Evolutionary conservation across 202 grass and related monocot species (phyloP).

Genomic region (Bolboschoenoplectus hybrid): DNA sequence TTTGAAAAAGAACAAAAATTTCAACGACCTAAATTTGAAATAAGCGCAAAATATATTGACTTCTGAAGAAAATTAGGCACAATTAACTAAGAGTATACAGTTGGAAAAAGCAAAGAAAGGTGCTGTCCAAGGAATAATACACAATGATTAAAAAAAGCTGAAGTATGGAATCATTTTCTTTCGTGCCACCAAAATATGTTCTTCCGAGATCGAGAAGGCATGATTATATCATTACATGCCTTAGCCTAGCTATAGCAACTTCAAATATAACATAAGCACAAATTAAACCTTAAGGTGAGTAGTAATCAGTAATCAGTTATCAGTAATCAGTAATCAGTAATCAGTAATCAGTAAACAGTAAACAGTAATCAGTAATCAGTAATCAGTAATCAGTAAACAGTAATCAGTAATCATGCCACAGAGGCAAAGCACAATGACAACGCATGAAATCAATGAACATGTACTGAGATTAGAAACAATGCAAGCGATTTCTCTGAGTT

Average conservation of each 20-base stretch:
- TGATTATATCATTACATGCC: not conserved
- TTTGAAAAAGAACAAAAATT: not conserved
- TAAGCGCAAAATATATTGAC: no score
- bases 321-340: no score
- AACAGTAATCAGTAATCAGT: no score
- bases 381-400: no score
- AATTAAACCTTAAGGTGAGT: not conserved
- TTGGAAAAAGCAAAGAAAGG: not conserved
- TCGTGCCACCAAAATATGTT: not conserved
- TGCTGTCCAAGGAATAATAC: not conserved
- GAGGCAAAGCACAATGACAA: not conserved
- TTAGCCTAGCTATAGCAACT: not conserved
- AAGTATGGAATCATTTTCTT: not conserved
- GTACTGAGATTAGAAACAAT: not conserved
- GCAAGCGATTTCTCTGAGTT: not conserved
- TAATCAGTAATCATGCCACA: no score
- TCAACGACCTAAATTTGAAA: no score
- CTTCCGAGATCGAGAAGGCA: not conserved
- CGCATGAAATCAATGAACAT: not conserved
- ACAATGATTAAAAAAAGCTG: not conserved
- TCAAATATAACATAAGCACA: constrained; percentile 11
- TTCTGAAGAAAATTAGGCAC: not conserved
- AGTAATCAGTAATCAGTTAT: not conserved
- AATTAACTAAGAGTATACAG: not conserved
- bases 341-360: no score